These are phyloP conservation scores for Eucalyptus sp. DNA, from an alignment of 345 rosid species.

Conservation along the genomic window DNA sequence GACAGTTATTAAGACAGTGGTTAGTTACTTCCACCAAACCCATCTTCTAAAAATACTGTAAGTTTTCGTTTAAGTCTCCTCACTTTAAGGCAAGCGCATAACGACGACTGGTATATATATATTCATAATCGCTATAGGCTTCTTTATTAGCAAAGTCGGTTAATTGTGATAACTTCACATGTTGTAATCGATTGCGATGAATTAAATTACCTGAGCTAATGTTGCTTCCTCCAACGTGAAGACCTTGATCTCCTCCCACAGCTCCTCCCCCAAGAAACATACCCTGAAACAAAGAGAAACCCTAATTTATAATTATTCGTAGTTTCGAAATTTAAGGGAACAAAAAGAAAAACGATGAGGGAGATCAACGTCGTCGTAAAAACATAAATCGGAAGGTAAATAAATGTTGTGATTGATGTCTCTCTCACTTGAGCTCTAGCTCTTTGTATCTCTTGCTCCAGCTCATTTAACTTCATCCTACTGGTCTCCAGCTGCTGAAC, in stretches of 20 bases:
- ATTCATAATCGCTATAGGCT: not conserved
- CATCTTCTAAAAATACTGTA: not conserved
- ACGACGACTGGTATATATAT: not conserved
- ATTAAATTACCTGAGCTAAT: not conserved
- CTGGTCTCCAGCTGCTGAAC: slow-evolving; percentile 45
- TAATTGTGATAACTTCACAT: not conserved
- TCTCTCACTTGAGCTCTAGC: slow-evolving; percentile 22
- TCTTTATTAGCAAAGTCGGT: not conserved
- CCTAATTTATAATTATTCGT: not conserved
- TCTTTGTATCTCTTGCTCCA: slow-evolving; percentile 34
- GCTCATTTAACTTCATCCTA: slow-evolving; percentile 22
- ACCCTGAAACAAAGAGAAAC: not conserved
- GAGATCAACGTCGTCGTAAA: not conserved
- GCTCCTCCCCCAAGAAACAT: not conserved
- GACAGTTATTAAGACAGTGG: not conserved
- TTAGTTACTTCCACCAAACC: not conserved
- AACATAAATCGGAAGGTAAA: not conserved
- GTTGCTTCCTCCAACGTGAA: not conserved
- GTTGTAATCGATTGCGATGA: not conserved
- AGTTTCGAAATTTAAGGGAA: not conserved
- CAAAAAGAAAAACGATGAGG: not conserved
- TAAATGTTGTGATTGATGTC: not conserved
- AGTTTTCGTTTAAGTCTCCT: not conserved
- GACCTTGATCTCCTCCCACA: not conserved
- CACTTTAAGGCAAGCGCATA: not conserved